Percentiles rank a stretch among this genome's conserved stretches.
Evolutionary conservation across 108 stramenopile species (phyloP).

Genomic region (Skeletonema costatum): DNA sequence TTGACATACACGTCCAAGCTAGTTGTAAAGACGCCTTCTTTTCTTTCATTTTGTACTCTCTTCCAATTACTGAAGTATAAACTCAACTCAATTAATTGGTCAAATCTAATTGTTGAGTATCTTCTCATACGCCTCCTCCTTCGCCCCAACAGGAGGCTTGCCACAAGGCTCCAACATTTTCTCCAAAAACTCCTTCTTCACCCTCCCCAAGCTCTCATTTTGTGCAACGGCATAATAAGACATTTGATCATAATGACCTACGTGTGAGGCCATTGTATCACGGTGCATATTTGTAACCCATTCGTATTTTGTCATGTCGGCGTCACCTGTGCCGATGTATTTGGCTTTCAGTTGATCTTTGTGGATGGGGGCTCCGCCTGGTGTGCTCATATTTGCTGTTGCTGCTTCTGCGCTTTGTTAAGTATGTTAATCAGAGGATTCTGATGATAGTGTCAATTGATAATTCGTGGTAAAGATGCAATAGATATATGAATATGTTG

Average conservation of each 20-base stretch:
- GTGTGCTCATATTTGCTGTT: constrained; percentile 69
- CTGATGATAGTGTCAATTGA: too few relatives aligned
- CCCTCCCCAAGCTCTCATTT: constrained; percentile 92
- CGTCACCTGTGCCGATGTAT: constrained; percentile 89
- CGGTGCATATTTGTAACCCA: constrained; percentile 98
- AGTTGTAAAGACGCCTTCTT: not conserved
- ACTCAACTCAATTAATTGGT: not conserved
- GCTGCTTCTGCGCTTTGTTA: not conserved
- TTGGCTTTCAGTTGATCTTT: constrained; percentile 88
- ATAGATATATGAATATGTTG: too few relatives aligned
- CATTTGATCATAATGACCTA: constrained; percentile 96
- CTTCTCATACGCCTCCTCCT: constrained; percentile 41
- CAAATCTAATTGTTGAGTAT: constrained; percentile 15
- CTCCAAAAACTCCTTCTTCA: constrained; percentile 88
- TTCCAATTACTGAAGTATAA: not conserved
- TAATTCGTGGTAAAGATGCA: too few relatives aligned
- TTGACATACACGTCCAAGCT: not conserved
- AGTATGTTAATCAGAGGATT: too few relatives aligned
- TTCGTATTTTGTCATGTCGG: constrained; percentile 92
- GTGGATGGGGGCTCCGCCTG: constrained; percentile 85
- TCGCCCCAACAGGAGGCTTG: constrained; percentile 42
- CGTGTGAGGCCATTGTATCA: constrained; percentile 93
- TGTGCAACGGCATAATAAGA: constrained; percentile 96
- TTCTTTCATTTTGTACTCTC: not conserved
- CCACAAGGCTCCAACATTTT: constrained; percentile 88